phyloP scores from a whole-genome alignment of 176 grass and related monocot genomes.

The Metroxylon sagu region DNA sequence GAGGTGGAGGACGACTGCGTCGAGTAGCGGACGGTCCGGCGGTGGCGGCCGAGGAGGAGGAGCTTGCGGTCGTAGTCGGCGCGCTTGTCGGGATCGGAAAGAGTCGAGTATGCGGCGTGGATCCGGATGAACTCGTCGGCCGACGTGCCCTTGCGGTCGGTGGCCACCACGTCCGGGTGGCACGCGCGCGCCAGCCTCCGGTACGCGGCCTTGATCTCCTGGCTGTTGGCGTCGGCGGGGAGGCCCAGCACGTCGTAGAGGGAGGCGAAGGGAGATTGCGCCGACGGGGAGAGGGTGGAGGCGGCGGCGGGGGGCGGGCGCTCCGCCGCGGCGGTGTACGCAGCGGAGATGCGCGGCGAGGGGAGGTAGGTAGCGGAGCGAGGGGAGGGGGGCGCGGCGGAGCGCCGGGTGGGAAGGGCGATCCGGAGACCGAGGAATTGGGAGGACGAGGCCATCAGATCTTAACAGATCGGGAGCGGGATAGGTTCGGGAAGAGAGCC shows the following conservation, averaged over 20 bases:
- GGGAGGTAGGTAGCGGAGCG: conserved; percentile 12
- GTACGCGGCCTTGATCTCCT: conserved; percentile 59
- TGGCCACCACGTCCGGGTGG: conserved; percentile 38
- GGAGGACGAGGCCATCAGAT: conserved; percentile 17
- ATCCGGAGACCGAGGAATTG: conserved; percentile 28
- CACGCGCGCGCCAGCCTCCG: conserved; percentile 41
- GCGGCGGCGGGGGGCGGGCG: not conserved
- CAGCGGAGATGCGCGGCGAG: conserved; percentile 12
- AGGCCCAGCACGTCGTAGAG: conserved; percentile 60
- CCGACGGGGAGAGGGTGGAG: not conserved
- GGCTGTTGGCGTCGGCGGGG: conserved; percentile 26
- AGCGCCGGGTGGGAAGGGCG: conserved; percentile 1
- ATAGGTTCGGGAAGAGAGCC: not conserved
- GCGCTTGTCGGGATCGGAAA: conserved; percentile 49
- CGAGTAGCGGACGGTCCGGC: not conserved
- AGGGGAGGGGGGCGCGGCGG: conserved; percentile 12
- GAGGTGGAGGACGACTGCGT: conserved; percentile 1
- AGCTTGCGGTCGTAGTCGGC: conserved; percentile 48
- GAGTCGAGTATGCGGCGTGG: conserved; percentile 54
- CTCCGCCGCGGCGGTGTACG: not conserved
- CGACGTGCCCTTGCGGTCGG: conserved; percentile 14
- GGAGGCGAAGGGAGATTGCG: conserved; percentile 1
- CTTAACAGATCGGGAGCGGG: not conserved
- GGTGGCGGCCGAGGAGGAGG: conserved; percentile 1
- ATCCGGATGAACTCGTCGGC: conserved; percentile 59